Base-by-base conservation (phyloP, 768 basidiomycete species). In the Mycena haematopus region DNA sequence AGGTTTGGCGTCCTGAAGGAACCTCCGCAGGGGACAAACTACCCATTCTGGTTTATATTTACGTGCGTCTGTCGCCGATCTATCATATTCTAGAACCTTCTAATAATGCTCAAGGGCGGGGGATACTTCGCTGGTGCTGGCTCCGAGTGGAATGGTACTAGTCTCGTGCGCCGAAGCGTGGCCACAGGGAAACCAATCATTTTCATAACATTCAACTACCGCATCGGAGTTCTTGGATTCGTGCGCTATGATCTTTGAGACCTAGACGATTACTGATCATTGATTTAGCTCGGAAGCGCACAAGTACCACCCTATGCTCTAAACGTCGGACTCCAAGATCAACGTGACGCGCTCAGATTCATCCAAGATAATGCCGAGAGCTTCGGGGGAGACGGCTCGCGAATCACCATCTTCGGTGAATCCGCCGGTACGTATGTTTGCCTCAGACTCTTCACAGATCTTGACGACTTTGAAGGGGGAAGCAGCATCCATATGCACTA, bases 341-440 rank as follows among this genome's bases (percentile, higher is more conserved):
- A 60, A 10, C 51, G 58, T 3, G 51, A 45, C 22, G 58, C 58
- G 11, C 44, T 60, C 6, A 14, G 58, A 46, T 60, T 40, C 40
- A 60, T 60, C n/a, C 58, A 60, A 52, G 50, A 60, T 25, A 60
- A 52, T 17, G 58, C 58, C 6, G 42, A 22, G 15, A 51, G 51
- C 3, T 60, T 60, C 36, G 58, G 58, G 22, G 51, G 58, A 29
- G 44, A 60, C 25, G 58, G 51, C 17, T 60, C 58, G 44, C 58
- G 58, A 29, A 60, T 60, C 42, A 60, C 58, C 22, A 60, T 60
- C 44, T 35, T 51, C 0, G 57, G 49, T n/a, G 40, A 42, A 42
- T 42, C 40, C 14, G 40, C 40, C 19, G 40, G 40, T 42, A 42
- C 17, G 40, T 42, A 7, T 15, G 19, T 21, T 42, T 17, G 3